Percentiles rank a stretch among this genome's conserved stretches.
Evolutionary conservation across 169 alveolate genomes (phyloP).

Genomic region (Plasmodium inui): DNA sequence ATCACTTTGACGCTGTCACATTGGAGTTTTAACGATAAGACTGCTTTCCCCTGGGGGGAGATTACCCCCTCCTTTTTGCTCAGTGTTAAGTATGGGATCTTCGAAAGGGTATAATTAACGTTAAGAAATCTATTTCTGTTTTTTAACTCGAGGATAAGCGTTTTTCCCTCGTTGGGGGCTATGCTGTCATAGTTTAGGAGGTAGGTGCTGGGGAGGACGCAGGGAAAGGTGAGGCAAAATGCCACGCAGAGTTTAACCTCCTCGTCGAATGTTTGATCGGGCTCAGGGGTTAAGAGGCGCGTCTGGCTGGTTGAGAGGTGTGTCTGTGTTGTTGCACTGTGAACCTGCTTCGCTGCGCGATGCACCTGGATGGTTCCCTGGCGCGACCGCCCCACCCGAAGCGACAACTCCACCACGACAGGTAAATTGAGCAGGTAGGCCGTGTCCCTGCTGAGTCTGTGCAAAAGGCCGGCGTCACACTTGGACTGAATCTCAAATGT

Average conservation of each 20-base stretch:
- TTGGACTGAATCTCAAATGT: conserved; percentile 15
- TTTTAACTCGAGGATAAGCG: conserved; percentile 29
- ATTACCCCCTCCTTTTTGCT: conserved; percentile 43
- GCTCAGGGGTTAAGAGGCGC: not conserved
- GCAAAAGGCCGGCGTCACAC: conserved; percentile 10
- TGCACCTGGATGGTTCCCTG: not conserved
- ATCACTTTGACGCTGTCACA: conserved; percentile 31
- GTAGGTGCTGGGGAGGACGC: conserved; percentile 10
- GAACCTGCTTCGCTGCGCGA: not conserved
- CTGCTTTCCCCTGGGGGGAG: conserved; percentile 1
- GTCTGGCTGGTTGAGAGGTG: not conserved
- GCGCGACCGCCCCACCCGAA: not conserved
- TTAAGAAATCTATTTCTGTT: conserved; percentile 41
- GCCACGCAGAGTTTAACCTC: conserved; percentile 14
- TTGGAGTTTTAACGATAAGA: conserved; percentile 18
- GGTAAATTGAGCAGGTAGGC: conserved; percentile 55
- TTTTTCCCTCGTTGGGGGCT: conserved; percentile 34
- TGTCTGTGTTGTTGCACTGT: no score
- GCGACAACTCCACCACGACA: conserved; percentile 13
- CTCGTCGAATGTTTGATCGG: not conserved
- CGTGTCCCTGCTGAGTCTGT: conserved; percentile 13
- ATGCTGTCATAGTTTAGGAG: conserved; percentile 29
- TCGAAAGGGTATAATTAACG: conserved; percentile 37
- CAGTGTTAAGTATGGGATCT: conserved; percentile 27
- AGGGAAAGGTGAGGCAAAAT: conserved; percentile 58